These are phyloP conservation scores for Porphyra umbilicalis DNA, from an alignment of 31 red algal genomes.

Conservation along the genomic window DNA sequence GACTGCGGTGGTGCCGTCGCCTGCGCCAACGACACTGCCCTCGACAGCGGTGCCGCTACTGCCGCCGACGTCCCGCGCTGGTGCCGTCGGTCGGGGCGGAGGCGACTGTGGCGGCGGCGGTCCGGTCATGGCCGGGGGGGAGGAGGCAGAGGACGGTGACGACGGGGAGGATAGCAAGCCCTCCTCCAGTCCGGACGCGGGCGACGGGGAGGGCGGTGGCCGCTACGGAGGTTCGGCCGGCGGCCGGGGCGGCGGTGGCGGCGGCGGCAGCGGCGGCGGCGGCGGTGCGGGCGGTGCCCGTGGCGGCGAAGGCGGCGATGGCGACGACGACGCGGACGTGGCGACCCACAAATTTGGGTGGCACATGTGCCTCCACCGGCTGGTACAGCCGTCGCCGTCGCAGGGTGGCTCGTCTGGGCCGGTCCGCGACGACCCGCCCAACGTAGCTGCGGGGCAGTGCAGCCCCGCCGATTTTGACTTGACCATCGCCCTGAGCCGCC, in stretches of 20 bases:
- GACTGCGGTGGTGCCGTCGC: background rate
- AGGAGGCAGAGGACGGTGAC: background rate
- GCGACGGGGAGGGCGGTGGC: background rate
- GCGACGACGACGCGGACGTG: background rate
- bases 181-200: background rate
- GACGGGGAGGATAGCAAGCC: background rate
- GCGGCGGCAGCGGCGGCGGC: background rate
- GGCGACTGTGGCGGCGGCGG: background rate
- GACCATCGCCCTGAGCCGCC: constrained; percentile 1
- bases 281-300: background rate
- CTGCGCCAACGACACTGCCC: background rate
- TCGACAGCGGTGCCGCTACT: background rate
- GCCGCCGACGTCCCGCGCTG: background rate
- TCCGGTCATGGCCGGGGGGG: background rate
- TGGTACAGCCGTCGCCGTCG: background rate
- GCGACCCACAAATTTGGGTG: background rate
- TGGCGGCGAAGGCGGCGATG: background rate
- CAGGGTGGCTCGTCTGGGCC: background rate
- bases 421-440: background rate
- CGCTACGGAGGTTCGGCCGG: background rate
- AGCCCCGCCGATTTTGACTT: background rate
- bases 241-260: background rate
- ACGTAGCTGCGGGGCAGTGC: background rate
- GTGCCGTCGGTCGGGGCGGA: background rate
- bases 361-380: background rate